phyloP scores from a whole-genome alignment of 306 rosid species.

The Vicia sativa region DNA sequence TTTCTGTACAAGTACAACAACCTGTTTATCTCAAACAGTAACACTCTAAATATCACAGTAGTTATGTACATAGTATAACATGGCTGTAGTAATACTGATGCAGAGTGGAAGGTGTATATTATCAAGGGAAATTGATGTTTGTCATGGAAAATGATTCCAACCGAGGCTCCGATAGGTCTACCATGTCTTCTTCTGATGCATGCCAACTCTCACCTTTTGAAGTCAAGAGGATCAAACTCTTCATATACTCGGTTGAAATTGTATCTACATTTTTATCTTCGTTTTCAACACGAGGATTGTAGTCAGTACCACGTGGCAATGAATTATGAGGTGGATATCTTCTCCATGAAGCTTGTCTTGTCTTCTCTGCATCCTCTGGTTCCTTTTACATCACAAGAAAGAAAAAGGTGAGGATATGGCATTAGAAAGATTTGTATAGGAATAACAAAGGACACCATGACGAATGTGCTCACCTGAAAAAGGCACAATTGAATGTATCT shows the following conservation, averaged over 20 bases:
- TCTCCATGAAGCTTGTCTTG: constrained; percentile 51
- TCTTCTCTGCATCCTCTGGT: constrained; percentile 49
- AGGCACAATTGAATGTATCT: constrained; percentile 54
- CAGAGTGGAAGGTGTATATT: neutral
- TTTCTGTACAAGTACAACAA: constrained; percentile 48
- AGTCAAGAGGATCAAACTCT: constrained; percentile 56
- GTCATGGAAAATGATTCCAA: constrained; percentile 71
- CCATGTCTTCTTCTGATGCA: constrained; percentile 64
- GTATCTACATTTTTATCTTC: constrained; percentile 39
- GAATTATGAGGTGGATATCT: constrained; percentile 42
- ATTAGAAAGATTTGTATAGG: neutral
- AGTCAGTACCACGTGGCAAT: constrained; percentile 48
- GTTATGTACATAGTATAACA: neutral
- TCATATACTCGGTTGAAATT: constrained; percentile 52
- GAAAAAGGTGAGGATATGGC: constrained; percentile 27
- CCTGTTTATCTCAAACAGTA: constrained; percentile 24
- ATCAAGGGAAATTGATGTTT: constrained; percentile 42
- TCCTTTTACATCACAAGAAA: constrained; percentile 44
- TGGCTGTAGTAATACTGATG: neutral
- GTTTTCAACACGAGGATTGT: constrained; percentile 42
- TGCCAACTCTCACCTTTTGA: constrained; percentile 56
- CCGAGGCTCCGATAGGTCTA: constrained; percentile 88
- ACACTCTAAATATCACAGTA: neutral
- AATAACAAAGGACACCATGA: constrained; percentile 2
- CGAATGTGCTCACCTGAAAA: constrained; percentile 61